Percentiles rank a stretch among this genome's conserved stretches.
Conservation (phyloP, 176 grass and related monocot genomes). For the Aegilops umbellulata region DNA sequence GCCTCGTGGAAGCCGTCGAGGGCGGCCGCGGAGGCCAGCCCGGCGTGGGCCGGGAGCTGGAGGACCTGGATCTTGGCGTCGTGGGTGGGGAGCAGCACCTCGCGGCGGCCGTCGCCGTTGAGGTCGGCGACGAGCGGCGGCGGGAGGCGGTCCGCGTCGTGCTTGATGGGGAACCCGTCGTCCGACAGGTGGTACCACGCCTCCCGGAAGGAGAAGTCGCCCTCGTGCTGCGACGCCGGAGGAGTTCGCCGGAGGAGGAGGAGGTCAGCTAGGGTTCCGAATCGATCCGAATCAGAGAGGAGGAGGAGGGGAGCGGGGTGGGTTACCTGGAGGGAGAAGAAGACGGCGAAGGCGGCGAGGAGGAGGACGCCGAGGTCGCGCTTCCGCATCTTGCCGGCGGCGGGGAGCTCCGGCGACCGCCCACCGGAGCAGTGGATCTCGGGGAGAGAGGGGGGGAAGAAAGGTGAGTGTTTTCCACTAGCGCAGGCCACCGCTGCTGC, state of each 20-base stretch:
- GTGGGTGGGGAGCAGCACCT: slow-evolving; percentile 89
- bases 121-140: slow-evolving; percentile 86
- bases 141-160: slow-evolving; percentile 83
- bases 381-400: slow-evolving; percentile 58
- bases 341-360: slow-evolving; percentile 89
- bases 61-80: slow-evolving; percentile 88
- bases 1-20: slow-evolving; percentile 75
- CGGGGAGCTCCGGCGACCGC: not conserved
- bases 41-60: slow-evolving; percentile 20
- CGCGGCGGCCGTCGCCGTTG: slow-evolving; percentile 81
- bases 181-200: slow-evolving; percentile 92
- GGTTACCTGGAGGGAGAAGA: slow-evolving; percentile 84
- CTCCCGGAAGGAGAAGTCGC: slow-evolving; percentile 90
- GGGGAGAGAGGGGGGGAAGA: too few relatives aligned
- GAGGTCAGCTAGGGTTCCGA: slow-evolving; percentile 13
- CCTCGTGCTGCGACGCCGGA: slow-evolving; percentile 53
- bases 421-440: too few relatives aligned
- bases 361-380: slow-evolving; percentile 88
- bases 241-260: not conserved
- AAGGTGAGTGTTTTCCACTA: too few relatives aligned
- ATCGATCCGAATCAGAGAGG: not conserved
- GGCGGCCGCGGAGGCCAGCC: not conserved
- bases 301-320: not conserved
- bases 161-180: slow-evolving; percentile 82
- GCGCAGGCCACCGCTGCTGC: too few relatives aligned